Percentiles rank a stretch among this genome's conserved stretches.
Conservation (phyloP, 148 eudicot genomes). For the Rhododendron vialii region DNA sequence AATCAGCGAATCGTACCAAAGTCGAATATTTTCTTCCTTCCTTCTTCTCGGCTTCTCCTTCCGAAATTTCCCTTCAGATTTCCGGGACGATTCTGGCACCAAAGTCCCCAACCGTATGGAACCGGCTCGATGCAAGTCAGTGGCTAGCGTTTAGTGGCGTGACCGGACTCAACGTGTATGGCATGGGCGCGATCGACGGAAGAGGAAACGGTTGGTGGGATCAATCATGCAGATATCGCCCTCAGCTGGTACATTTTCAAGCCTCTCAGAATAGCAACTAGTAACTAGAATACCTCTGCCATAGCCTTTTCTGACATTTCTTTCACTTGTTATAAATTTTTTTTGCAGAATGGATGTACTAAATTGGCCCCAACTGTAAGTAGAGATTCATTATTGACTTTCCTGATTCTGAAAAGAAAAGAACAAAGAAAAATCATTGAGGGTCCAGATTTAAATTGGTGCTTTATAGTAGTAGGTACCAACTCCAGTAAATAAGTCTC, state of each 20-base stretch:
- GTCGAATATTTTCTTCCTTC: not conserved
- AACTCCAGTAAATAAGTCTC: not conserved
- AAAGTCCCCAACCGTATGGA: constrained; percentile 41
- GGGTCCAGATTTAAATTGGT: not conserved
- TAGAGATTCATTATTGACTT: not conserved
- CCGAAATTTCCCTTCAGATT: constrained; percentile 24
- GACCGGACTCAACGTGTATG: constrained; percentile 39
- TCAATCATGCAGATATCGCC: constrained; percentile 63
- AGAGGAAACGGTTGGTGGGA: constrained; percentile 72
- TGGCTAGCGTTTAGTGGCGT: constrained; percentile 46
- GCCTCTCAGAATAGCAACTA: not conserved
- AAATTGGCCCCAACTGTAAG: constrained; percentile 67
- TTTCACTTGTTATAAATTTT: not conserved
- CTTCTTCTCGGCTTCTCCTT: not conserved
- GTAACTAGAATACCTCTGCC: not conserved
- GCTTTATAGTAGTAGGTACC: not conserved
- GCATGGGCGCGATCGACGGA: constrained; percentile 46
- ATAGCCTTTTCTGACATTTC: not conserved
- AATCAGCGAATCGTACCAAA: not conserved
- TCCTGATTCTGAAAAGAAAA: not conserved
- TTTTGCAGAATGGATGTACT: constrained; percentile 52
- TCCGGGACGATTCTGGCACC: constrained; percentile 51
- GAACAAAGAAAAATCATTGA: not conserved
- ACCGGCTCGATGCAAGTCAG: constrained; percentile 38
- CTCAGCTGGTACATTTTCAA: constrained; percentile 33